A percentile compares a stretch with the other conserved stretches of the same genome.
phyloP scores from a whole-genome alignment of 2,329 filamentous ascomycete genomes.

The Aspergillus udagawae region DNA sequence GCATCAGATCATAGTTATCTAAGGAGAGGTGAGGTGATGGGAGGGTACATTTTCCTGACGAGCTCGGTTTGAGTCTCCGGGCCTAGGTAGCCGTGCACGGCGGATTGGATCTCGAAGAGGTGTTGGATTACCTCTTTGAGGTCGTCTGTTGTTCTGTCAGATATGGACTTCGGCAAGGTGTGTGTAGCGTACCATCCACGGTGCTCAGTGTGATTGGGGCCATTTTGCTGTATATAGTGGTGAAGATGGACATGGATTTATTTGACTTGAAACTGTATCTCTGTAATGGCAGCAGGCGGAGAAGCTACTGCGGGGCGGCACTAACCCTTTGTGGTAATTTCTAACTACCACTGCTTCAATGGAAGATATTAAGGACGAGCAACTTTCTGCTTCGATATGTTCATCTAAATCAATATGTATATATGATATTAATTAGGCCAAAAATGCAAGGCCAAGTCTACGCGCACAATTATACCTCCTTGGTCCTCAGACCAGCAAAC shows the following conservation, averaged over 20 bases:
- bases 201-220: conserved; percentile 32
- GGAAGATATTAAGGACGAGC: too few species aligned
- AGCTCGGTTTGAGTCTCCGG: conserved; percentile 54
- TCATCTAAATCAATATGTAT: not conserved
- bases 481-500: conserved; percentile 35
- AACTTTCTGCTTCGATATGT: not conserved
- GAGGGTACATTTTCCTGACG: conserved; percentile 52
- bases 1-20: too few species aligned
- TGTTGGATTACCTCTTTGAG: conserved; percentile 60
- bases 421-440: conserved; percentile 6
- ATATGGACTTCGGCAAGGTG: not conserved
- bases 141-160: conserved; percentile 37
- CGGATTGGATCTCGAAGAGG: conserved; percentile 58
- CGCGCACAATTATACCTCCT: conserved; percentile 35
- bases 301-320: not conserved
- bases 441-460: not conserved
- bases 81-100: conserved; percentile 57
- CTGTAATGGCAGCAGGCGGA: not conserved
- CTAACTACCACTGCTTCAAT: not conserved
- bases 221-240: conserved; percentile 19
- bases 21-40: not conserved
- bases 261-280: not conserved
- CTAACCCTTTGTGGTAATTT: conserved; percentile 11
- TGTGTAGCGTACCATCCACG: conserved; percentile 29
- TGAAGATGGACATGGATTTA: not conserved